Percentiles rank a stretch among this genome's conserved stretches.
phyloP scores from a whole-genome alignment of 1,284 basidiomycete species.

The Xanthoconium separans region DNA sequence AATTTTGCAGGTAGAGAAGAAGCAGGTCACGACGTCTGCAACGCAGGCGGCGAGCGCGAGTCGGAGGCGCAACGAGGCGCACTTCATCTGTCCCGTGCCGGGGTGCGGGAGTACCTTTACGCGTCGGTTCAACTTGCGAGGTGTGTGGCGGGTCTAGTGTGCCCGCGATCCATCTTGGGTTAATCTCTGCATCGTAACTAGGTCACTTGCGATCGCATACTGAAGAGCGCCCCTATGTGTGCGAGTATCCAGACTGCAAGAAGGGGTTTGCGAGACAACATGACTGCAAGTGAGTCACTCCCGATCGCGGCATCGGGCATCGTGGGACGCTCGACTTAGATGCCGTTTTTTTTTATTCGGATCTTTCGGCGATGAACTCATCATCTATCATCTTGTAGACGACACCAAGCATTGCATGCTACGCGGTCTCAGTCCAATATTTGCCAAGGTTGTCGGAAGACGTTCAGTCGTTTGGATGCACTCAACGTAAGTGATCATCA shows the following conservation, averaged over 20 bases:
- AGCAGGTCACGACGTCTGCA: slow-evolving; percentile 93
- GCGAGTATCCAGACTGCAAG: slow-evolving; percentile 89
- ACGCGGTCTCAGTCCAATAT: slow-evolving; percentile 82
- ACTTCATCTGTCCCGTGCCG: slow-evolving; percentile 91
- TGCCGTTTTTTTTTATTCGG: neutral
- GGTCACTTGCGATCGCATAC: slow-evolving; percentile 97
- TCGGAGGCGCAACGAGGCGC: slow-evolving; percentile 85
- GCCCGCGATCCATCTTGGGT: neutral
- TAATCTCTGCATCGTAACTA: slow-evolving; percentile 23
- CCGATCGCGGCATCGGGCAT: slow-evolving; percentile 10
- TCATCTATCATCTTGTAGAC: slow-evolving; percentile 40
- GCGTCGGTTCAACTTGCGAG: slow-evolving; percentile 79
- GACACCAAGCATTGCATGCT: slow-evolving; percentile 86
- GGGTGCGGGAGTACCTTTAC: slow-evolving; percentile 96
- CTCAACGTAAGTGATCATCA: slow-evolving; percentile 73
- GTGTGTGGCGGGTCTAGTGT: slow-evolving; percentile 39
- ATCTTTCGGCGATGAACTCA: slow-evolving; percentile 12
- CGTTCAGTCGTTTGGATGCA: slow-evolving; percentile 91
- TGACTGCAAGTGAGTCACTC: slow-evolving; percentile 83
- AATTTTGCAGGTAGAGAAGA: slow-evolving; percentile 84
- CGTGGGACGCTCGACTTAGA: neutral
- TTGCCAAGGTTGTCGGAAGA: slow-evolving; percentile 91
- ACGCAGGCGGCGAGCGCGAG: slow-evolving; percentile 91
- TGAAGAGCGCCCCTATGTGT: slow-evolving; percentile 91
- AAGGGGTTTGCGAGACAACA: slow-evolving; percentile 95